Conservation (phyloP, 805 yeast species). For the Ogataea dorogensis region DNA sequence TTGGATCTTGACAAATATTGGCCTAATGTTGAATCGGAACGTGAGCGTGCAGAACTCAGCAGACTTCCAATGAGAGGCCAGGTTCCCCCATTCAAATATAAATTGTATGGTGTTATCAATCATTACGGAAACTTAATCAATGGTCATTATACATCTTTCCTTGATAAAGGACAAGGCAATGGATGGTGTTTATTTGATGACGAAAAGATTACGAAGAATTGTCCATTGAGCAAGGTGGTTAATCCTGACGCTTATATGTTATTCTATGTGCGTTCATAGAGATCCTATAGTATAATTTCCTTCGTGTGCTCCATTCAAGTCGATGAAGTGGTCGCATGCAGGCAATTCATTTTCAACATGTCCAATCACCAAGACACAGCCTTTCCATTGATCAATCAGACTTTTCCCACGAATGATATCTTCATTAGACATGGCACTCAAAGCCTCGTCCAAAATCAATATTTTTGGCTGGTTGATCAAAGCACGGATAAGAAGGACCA, state of each 20-base stretch:
- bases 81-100: conserved; percentile 74
- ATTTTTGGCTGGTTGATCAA: conserved; percentile 74
- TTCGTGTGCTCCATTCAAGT: conserved; percentile 34
- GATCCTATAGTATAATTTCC: conserved; percentile 34
- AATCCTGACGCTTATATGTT: conserved; percentile 80
- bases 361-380: conserved; percentile 77
- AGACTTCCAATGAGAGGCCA: conserved; percentile 69
- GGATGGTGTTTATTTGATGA: conserved; percentile 89
- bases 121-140: conserved; percentile 81
- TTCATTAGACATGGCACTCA: conserved; percentile 81
- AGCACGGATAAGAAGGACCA: conserved; percentile 73
- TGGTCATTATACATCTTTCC: conserved; percentile 88
- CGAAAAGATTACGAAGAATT: conserved; percentile 56
- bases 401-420: conserved; percentile 55
- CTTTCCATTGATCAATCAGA: conserved; percentile 52
- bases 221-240: conserved; percentile 51
- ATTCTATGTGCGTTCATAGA: conserved; percentile 56
- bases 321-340: conserved; percentile 51
- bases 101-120: conserved; percentile 75
- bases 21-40: conserved; percentile 49
- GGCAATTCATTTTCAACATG: conserved; percentile 85
- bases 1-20: conserved; percentile 62
- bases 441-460: conserved; percentile 86
- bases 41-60: conserved; percentile 44
- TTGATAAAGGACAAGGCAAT: conserved; percentile 53